A percentile compares a stretch with the other conserved stretches of the same genome.
These are phyloP conservation scores for Piloderma croceum DNA, from an alignment of 768 basidiomycete species.

Conservation along the genomic window DNA sequence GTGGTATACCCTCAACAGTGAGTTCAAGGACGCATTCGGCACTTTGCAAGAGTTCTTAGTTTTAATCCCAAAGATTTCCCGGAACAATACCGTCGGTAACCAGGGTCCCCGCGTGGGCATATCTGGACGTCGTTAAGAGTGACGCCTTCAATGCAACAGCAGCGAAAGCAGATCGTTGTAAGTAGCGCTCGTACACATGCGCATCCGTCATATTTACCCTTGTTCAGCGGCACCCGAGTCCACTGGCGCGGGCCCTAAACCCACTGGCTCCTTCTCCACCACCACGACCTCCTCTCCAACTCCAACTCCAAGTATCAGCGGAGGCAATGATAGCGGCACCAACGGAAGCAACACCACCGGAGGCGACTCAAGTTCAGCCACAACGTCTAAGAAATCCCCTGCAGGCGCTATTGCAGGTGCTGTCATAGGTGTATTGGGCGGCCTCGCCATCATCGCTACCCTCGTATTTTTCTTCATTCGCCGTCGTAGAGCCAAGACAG, in stretches of 20 bases:
- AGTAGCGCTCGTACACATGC: too few relatives aligned
- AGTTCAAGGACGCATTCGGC: too few relatives aligned
- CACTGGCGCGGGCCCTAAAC: slow-evolving; percentile 29
- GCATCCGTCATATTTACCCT: too few relatives aligned
- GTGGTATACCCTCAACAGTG: slow-evolving; percentile 21
- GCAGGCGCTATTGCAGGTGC: slow-evolving; percentile 63
- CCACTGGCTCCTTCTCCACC: slow-evolving; percentile 14
- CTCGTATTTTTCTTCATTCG: slow-evolving; percentile 35
- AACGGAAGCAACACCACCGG: too few relatives aligned
- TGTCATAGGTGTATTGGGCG: slow-evolving; percentile 50
- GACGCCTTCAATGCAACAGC: slow-evolving; percentile 34
- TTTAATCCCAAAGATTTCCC: too few relatives aligned
- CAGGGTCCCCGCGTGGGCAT: slow-evolving; percentile 59
- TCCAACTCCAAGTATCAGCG: slow-evolving; percentile 13
- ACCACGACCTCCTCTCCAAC: slow-evolving; percentile 12
- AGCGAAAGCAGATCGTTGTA: slow-evolving; percentile 23
- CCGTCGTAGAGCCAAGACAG: slow-evolving; percentile 18
- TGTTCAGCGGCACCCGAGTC: too few relatives aligned
- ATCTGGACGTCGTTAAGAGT: slow-evolving; percentile 42
- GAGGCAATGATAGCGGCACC: too few relatives aligned
- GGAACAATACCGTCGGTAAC: slow-evolving; percentile 42
- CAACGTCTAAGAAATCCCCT: slow-evolving; percentile 21
- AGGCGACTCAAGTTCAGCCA: too few relatives aligned
- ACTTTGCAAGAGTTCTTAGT: too few relatives aligned
- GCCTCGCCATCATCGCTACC: slow-evolving; percentile 37